These are phyloP conservation scores for Hygrocybe coccinea DNA, from an alignment of 768 basidiomycete species.

Conservation along the genomic window DNA sequence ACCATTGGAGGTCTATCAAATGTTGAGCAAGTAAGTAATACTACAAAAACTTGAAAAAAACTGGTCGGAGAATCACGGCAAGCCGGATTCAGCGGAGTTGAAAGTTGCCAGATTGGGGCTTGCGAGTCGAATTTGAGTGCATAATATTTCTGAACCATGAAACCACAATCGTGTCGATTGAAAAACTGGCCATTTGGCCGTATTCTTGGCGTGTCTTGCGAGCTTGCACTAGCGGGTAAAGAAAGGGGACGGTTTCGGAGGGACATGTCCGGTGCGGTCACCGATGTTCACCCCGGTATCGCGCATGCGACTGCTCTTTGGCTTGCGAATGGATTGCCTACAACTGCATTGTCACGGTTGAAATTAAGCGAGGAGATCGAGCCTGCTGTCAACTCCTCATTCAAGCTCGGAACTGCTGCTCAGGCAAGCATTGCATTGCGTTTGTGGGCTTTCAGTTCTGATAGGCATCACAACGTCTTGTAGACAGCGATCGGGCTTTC, in stretches of 20 bases:
- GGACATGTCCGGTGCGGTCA: neutral
- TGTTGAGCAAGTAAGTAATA: conserved; percentile 29
- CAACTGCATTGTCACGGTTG: conserved; percentile 33
- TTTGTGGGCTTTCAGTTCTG: neutral
- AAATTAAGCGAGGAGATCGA: conserved; percentile 37
- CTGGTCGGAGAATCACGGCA: too few relatives aligned
- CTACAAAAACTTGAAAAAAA: too few relatives aligned
- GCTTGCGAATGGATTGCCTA: conserved; percentile 38
- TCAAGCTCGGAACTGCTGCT: conserved; percentile 48
- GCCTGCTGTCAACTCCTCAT: conserved; percentile 47
- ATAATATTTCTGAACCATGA: too few relatives aligned
- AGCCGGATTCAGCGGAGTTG: too few relatives aligned
- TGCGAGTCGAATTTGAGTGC: too few relatives aligned
- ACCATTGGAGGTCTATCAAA: conserved; percentile 31
- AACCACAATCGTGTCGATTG: too few relatives aligned
- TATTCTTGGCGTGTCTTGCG: too few relatives aligned
- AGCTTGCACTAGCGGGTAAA: neutral
- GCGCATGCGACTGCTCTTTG: conserved; percentile 32
- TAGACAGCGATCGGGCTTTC: conserved; percentile 48
- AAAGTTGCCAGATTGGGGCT: too few relatives aligned
- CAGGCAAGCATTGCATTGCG: conserved; percentile 35
- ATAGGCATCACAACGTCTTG: neutral
- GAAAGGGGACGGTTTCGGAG: neutral
- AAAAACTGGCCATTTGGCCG: too few relatives aligned
- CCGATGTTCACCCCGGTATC: neutral